Base-by-base conservation (phyloP, 2,329 filamentous ascomycete species). In the Cyanodermella asteris region DNA sequence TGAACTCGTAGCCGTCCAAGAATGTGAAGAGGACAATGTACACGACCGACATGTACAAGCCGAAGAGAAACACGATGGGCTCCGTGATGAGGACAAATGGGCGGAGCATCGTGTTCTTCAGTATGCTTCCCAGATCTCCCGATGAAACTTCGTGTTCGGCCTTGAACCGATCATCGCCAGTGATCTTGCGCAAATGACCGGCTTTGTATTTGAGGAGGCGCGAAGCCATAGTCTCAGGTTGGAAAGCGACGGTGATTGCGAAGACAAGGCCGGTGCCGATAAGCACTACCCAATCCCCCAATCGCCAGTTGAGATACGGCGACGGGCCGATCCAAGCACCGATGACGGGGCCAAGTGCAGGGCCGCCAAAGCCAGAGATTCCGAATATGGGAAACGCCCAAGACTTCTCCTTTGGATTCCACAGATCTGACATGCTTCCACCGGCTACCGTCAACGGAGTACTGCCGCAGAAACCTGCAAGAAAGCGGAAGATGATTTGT, bases 201-300 rank as follows among this genome's bases (percentile, higher is more conserved):
- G 51, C 52, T 36, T 55, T 56, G 51, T 50, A 56, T 15, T 46
- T 44, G 5, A 57, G 38, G 1, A 57, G 37, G 10, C 53, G 36
- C 0, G 53, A 55, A 3, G 51, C 42, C 33, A 57, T 61, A 0
- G 57, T 62, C 38, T 63, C 59, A 3, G 56, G 59, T 5, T 57
- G 44, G 31, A 56, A 51, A 3, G 57, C 31, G 3, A 60, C 29
- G 2, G 50, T 40, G 7, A 46, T 16, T 5, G 37, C 7, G 16
- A 54, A 39, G 2, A 47, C 31, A 1, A 44, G 26, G 2, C 35
- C 44, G 7, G 45, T 45, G 10, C 47, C 38, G 14, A 55, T 47
- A 5, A 53, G 32, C 0, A 45, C 49, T 2, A 50, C 41, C 55
- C 55, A 59, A 31, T 55, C 50, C 1, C 44, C 41, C 49, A 52